phyloP scores from a whole-genome alignment of 2,329 filamentous ascomycete genomes.

The Nothophaeocryptopus gaeumannii region DNA sequence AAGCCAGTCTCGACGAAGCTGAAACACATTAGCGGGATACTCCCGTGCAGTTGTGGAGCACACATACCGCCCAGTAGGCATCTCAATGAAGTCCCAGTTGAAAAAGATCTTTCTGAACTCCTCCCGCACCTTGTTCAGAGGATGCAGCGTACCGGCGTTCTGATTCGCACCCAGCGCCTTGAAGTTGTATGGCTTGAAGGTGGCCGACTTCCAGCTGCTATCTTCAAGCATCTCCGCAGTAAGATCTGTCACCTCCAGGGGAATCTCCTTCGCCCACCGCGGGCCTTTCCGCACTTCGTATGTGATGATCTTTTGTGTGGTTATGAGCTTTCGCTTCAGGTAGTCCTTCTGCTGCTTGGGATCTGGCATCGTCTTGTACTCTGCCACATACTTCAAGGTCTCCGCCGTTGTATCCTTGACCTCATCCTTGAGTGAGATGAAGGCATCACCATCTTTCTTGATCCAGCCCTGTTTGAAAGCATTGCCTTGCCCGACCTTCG shows the following conservation, averaged over 20 bases:
- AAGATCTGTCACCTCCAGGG: slow-evolving; percentile 91
- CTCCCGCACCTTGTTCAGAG: slow-evolving; percentile 85
- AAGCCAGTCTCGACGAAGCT: slow-evolving; percentile 92
- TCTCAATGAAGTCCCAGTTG: slow-evolving; percentile 97
- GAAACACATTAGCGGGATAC: slow-evolving; percentile 8
- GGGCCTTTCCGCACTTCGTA: slow-evolving; percentile 82
- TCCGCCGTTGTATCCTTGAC: slow-evolving; percentile 78
- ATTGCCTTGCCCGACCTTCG: slow-evolving; percentile 88
- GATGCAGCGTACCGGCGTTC: slow-evolving; percentile 50
- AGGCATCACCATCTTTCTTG: slow-evolving; percentile 58
- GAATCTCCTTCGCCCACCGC: slow-evolving; percentile 84
- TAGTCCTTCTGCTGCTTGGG: slow-evolving; percentile 75
- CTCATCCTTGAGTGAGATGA: slow-evolving; percentile 60
- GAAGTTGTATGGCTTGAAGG: slow-evolving; percentile 83
- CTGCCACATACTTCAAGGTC: slow-evolving; percentile 69
- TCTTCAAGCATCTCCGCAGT: slow-evolving; percentile 87
- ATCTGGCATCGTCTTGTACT: slow-evolving; percentile 67
- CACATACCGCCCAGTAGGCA: slow-evolving; percentile 76
- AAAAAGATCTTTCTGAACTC: slow-evolving; percentile 99
- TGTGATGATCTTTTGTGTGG: slow-evolving; percentile 75
- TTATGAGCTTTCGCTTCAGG: slow-evolving; percentile 88
- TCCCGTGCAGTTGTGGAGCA: slow-evolving; percentile 45
- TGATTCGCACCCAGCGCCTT: slow-evolving; percentile 64
- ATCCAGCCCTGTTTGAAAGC: slow-evolving; percentile 77
- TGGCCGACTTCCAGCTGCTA: slow-evolving; percentile 87